These are phyloP conservation scores for Chrysoporthe puriensis DNA, from an alignment of 2,329 filamentous ascomycete genomes.

Conservation along the genomic window DNA sequence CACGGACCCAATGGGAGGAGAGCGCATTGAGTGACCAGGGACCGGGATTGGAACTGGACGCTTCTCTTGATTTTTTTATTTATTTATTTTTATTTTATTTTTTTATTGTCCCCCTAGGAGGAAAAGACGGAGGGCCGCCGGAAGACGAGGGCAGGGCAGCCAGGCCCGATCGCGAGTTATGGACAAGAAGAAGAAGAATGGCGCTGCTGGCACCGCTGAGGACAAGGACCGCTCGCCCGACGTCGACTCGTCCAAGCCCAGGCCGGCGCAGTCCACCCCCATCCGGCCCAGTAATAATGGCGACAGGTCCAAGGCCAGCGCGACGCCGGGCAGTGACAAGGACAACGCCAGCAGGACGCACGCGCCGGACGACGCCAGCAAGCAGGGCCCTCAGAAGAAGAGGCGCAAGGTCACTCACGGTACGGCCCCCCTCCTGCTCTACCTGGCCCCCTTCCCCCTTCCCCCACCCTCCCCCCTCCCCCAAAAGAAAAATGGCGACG, in stretches of 20 bases:
- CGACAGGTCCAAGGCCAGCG: slow-evolving; percentile 23
- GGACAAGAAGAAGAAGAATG: slow-evolving; percentile 39
- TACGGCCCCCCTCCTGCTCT: slow-evolving; percentile 49
- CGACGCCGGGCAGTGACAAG: slow-evolving; percentile 26
- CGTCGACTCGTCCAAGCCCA: slow-evolving; percentile 42
- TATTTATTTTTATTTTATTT: too few species aligned
- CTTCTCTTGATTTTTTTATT: slow-evolving; percentile 21
- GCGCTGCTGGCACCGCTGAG: slow-evolving; percentile 39
- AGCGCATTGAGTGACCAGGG: slow-evolving; percentile 42
- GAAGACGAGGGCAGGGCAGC: slow-evolving; percentile 7
- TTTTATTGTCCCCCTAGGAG: not conserved
- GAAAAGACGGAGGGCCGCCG: not conserved
- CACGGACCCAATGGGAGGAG: slow-evolving; percentile 48
- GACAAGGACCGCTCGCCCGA: slow-evolving; percentile 46
- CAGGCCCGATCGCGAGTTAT: slow-evolving; percentile 33
- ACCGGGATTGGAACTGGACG: slow-evolving; percentile 35
- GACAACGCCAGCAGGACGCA: slow-evolving; percentile 29
- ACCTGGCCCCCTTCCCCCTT: slow-evolving; percentile 24
- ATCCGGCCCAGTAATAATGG: slow-evolving; percentile 18
- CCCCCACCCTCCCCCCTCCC: too few species aligned
- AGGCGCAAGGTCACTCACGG: slow-evolving; percentile 89
- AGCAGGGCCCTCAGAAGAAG: slow-evolving; percentile 66
- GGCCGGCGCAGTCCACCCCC: slow-evolving; percentile 29
- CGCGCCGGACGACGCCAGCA: slow-evolving; percentile 47
- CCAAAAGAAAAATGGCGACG: too few species aligned